Evolutionary conservation across 2,329 filamentous ascomycete genomes (phyloP), one percentile per base, ranked within the genome.

Genomic region (Cordyceps pruinosa): DNA sequence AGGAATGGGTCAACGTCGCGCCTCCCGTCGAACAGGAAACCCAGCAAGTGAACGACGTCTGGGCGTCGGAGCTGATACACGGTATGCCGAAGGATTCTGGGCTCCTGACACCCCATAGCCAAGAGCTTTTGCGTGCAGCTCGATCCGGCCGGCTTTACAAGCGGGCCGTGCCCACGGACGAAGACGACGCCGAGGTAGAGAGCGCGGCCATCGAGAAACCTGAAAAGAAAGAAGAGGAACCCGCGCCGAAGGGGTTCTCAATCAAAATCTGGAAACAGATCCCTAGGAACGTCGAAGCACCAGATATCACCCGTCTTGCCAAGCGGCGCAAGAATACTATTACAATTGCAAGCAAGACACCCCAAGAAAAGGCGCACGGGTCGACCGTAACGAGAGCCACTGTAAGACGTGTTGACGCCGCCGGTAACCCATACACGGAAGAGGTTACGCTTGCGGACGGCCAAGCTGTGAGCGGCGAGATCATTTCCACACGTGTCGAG

Each of bases 21-120:
- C 86, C 89, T 53, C 83, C 83, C 13, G 75, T 80, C 10, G 79
- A 83, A 37, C 77, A 83, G 61, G 87, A 92, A 64, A 83, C 79
- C 28, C 77, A 74, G 32, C 77, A 84, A 60, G 80, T 80, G 63
- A 83, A 85, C 65, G 83, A 88, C 68, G 77, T 83, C 53, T 93
- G 88, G 82, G 86, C 85, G n/a, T 68, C 78, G 48, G 92, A 96
- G 67, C 80, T 90, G 19, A 86, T 89, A 3, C 78, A 82, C 61
- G 83, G 83, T 45, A 93, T 97, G 89, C 93, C 93, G 39, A 88
- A 89, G 65, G 93, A 96, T 69, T 89, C 84, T 30, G 82, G 88
- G 58, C 78, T 96, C 32, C 77, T 97, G 10, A 82, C 89, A 0
- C 81, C 86, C 1, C 88, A 91, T 69, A 93, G 87, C 54, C 89